Percentiles rank a stretch among this genome's conserved stretches.
Evolutionary conservation across 371 early-diverging fungal species (phyloP).

Genomic region (Rhizopus microsporus): DNA sequence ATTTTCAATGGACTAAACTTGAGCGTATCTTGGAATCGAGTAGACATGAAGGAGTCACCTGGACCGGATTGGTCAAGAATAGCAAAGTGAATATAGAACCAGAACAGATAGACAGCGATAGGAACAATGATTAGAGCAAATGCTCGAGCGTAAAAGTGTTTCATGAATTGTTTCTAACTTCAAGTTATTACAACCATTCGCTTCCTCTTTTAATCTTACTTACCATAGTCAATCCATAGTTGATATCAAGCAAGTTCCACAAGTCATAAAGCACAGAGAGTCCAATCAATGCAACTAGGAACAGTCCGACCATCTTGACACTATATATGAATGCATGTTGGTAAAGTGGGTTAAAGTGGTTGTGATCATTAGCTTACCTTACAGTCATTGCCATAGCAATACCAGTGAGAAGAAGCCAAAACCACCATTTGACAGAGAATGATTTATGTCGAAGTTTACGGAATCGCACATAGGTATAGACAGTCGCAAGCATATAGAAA

Average conservation of each 20-base stretch:
- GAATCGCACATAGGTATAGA: slow-evolving; percentile 87
- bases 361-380: slow-evolving; percentile 44
- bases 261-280: slow-evolving; percentile 85
- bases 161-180: slow-evolving; percentile 61
- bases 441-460: slow-evolving; percentile 69
- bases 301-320: slow-evolving; percentile 95
- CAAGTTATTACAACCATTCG: neutral
- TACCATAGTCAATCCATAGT: slow-evolving; percentile 75
- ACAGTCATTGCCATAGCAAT: slow-evolving; percentile 65
- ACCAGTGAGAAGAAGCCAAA: slow-evolving; percentile 76
- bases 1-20: slow-evolving; percentile 74
- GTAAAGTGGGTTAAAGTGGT: slow-evolving; percentile 5
- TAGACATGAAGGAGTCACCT: slow-evolving; percentile 93
- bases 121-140: slow-evolving; percentile 81
- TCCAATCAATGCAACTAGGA: slow-evolving; percentile 85
- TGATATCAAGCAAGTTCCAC: slow-evolving; percentile 88
- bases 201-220: slow-evolving; percentile 3
- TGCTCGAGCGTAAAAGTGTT: slow-evolving; percentile 68
- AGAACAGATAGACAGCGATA: slow-evolving; percentile 67
- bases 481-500: slow-evolving; percentile 80
- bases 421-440: slow-evolving; percentile 72
- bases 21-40: slow-evolving; percentile 88
- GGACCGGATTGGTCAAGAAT: slow-evolving; percentile 81
- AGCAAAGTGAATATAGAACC: slow-evolving; percentile 85
- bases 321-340: slow-evolving; percentile 38